These are phyloP conservation scores for Russula virescens DNA, from an alignment of 768 basidiomycete genomes.

Conservation along the genomic window DNA sequence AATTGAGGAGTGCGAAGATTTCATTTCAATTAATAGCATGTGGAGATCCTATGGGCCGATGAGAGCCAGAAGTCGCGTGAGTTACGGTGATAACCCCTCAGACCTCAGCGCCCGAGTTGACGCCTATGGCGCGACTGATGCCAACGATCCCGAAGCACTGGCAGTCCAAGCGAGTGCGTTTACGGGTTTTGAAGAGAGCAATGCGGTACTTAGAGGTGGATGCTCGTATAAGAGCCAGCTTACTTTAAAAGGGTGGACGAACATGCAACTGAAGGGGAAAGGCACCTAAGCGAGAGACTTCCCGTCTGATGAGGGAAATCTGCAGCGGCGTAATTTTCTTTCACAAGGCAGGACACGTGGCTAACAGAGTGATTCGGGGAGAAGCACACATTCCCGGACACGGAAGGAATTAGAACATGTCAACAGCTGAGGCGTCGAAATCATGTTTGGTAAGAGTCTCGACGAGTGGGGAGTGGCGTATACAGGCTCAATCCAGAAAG, in stretches of 20 bases:
- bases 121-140: background rate
- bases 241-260: too few relatives aligned
- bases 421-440: background rate
- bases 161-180: too few relatives aligned
- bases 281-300: background rate
- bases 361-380: background rate
- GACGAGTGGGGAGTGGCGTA: background rate
- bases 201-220: background rate
- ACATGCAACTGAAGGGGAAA: background rate
- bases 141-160: background rate
- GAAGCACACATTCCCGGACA: background rate
- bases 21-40: background rate
- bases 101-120: background rate
- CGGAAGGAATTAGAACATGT: slow-evolving; percentile 5
- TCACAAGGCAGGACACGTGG: background rate
- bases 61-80: background rate
- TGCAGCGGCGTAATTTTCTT: background rate
- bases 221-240: background rate
- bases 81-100: background rate
- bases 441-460: slow-evolving; percentile 11
- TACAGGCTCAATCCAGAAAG: slow-evolving; percentile 1
- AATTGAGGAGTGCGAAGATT: background rate
- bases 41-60: background rate
- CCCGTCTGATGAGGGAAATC: background rate
- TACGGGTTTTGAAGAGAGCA: background rate